These are phyloP conservation scores for Biscogniauxia sp. DNA, from an alignment of 2,329 filamentous ascomycete species.

Conservation along the genomic window DNA sequence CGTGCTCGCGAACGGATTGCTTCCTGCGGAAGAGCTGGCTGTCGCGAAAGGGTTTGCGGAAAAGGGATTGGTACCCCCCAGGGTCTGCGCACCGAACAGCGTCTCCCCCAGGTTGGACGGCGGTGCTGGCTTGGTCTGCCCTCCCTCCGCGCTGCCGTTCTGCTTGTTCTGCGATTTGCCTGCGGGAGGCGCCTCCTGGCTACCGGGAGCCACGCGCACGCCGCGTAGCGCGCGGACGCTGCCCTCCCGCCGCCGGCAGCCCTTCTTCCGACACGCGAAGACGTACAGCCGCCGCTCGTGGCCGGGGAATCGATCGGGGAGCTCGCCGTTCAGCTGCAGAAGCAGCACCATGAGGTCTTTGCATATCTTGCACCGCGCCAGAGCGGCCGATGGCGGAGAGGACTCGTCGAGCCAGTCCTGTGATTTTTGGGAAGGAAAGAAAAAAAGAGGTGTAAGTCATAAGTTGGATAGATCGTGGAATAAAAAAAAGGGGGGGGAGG, in stretches of 20 bases:
- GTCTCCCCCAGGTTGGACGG: slow-evolving; percentile 59
- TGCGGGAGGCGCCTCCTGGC: slow-evolving; percentile 13
- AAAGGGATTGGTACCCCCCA: slow-evolving; percentile 58
- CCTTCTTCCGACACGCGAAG: slow-evolving; percentile 74
- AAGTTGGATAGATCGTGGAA: neutral
- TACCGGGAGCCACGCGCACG: slow-evolving; percentile 47
- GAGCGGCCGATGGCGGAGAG: slow-evolving; percentile 67
- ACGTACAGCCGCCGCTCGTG: slow-evolving; percentile 88
- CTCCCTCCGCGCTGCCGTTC: slow-evolving; percentile 20
- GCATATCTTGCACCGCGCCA: slow-evolving; percentile 86
- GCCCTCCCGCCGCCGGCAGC: slow-evolving; percentile 78
- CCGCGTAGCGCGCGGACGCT: slow-evolving; percentile 75
- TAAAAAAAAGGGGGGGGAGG: too few species aligned
- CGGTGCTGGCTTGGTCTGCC: slow-evolving; percentile 31
- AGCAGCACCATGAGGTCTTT: slow-evolving; percentile 79
- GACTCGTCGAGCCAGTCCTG: slow-evolving; percentile 82
- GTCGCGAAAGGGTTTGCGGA: slow-evolving; percentile 63
- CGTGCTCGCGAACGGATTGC: slow-evolving; percentile 61
- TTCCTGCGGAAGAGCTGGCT: slow-evolving; percentile 33
- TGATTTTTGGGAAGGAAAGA: neutral
- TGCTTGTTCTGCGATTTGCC: slow-evolving; percentile 35
- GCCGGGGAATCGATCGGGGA: slow-evolving; percentile 80
- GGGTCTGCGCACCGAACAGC: slow-evolving; percentile 64
- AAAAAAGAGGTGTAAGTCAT: slow-evolving; percentile 17
- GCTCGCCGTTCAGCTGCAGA: slow-evolving; percentile 85